Evolutionary conservation across 257 asterid species (phyloP), one percentile per base, ranked within the genome.

Genomic region (Schizonepeta tenuifolia): DNA sequence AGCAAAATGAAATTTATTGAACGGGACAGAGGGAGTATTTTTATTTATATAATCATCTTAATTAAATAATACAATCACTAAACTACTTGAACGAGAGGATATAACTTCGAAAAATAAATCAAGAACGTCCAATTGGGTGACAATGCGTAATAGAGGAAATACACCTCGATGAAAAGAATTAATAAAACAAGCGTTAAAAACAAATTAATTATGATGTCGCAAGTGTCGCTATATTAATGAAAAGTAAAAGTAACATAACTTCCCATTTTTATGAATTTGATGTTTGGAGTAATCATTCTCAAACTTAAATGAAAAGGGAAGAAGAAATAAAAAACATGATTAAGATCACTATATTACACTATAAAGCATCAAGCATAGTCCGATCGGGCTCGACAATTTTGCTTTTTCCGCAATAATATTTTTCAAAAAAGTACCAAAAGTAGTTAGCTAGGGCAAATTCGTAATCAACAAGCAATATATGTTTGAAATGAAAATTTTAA

Each of bases 301-400:
- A 10, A 33, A 50, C 63, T 49, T 31, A 60, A 60, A 22, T 47
- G 4, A 33, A 59, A 59, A 33, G 21, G 20, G 9, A 47, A 47
- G 54, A 47, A 15, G 20, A 47, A 47, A 47, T 15, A 47, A 6
- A 47, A 8, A 50, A 17, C 3, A n/a, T 50, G 56, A 50, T 50
- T n/a, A 51, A 51, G 57, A 18, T 18, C 4, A 51, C 28, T 8
- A 38, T 38, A 17, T 18, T 13, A 13, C 36, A 26, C 6, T 61
- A n/a, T n/a, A 46, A 70, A 24, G 51, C 59, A 15, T 14, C 49
- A 61, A 71, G 41, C 55, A 18, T 49, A 35, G 63, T 46, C 13
- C 26, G 54, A 35, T 17, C 64, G 33, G 9, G 53, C 44, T 72
- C 65, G 54, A 33, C 54, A 60, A 72, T 33, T 47, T 17, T n/a